Conservation (phyloP, 495 filamentous ascomycete genomes). For the Talaromyces trachyspermus region DNA sequence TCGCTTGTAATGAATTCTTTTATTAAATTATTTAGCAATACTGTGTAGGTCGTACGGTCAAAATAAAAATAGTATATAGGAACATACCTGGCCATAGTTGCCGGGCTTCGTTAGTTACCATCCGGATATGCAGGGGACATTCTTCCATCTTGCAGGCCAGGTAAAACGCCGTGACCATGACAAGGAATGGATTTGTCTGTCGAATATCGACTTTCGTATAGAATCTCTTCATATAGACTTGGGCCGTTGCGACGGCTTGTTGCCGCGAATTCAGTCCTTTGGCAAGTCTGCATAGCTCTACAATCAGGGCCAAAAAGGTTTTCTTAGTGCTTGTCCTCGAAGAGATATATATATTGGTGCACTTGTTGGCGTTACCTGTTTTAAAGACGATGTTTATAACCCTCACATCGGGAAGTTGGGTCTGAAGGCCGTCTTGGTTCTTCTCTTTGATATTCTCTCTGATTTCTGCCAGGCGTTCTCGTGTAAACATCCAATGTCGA, state of each 20-base stretch:
- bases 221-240: conserved; percentile 89
- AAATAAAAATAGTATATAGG: too few species aligned
- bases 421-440: conserved; percentile 64
- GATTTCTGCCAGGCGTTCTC: conserved; percentile 64
- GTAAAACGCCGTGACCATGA: conserved; percentile 86
- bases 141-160: conserved; percentile 99
- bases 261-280: conserved; percentile 73
- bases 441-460: conserved; percentile 66
- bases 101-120: conserved; percentile 79
- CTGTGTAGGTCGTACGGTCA: too few species aligned
- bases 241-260: conserved; percentile 89
- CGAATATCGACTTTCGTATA: conserved; percentile 88
- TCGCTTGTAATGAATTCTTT: conserved; percentile 72
- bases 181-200: conserved; percentile 86
- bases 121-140: conserved; percentile 89
- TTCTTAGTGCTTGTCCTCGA: too few species aligned
- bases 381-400: conserved; percentile 90
- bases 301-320: too few species aligned
- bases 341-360: too few species aligned
- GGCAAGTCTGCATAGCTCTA: conserved; percentile 76
- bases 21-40: conserved; percentile 1
- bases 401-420: conserved; percentile 71
- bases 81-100: conserved; percentile 71
- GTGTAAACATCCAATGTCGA: conserved; percentile 82
- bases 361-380: too few species aligned